These are phyloP conservation scores for Fremontodendron californicum DNA, from an alignment of 345 rosid genomes.

Conservation along the genomic window DNA sequence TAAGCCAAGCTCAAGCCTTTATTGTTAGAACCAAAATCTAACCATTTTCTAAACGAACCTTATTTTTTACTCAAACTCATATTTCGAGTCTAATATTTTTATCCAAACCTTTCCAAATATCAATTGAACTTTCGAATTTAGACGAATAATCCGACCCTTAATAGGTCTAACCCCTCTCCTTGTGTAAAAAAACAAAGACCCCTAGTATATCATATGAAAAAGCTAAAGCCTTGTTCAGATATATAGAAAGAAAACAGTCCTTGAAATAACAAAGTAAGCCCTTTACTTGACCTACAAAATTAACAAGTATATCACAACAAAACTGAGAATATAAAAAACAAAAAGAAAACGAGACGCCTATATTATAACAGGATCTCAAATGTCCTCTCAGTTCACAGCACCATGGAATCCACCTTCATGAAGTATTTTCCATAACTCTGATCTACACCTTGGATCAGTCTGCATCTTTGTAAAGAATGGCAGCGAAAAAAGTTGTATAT, in stretches of 20 bases:
- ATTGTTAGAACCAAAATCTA: no score
- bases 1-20: no score
- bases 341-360: background rate
- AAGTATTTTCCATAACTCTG: background rate
- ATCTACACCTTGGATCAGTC: background rate
- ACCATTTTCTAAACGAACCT: no score
- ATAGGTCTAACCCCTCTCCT: no score
- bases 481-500: background rate
- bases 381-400: background rate
- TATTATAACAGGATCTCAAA: background rate
- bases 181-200: background rate
- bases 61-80: no score
- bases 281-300: no score
- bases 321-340: background rate
- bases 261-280: background rate
- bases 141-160: no score
- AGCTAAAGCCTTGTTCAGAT: background rate
- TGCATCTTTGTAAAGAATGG: background rate
- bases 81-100: no score
- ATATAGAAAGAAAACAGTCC: background rate
- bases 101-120: no score
- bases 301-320: no score
- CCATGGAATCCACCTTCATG: background rate
- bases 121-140: no score
- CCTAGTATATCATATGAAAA: background rate